phyloP scores from a whole-genome alignment of 2,329 filamentous ascomycete genomes.

The Calycina marina region DNA sequence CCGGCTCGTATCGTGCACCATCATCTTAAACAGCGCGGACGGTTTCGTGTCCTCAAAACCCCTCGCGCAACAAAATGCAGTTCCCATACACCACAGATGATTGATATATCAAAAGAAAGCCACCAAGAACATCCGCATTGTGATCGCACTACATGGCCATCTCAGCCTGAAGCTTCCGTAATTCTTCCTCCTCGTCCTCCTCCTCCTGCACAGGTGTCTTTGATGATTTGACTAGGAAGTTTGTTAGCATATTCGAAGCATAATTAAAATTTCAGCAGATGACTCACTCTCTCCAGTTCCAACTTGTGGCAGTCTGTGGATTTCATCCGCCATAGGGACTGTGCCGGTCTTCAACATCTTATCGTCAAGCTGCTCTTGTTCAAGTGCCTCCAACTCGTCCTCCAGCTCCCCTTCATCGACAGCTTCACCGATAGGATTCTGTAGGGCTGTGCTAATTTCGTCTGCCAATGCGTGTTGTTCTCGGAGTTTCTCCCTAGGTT shows the following conservation, averaged over 20 bases:
- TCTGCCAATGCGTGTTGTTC: constrained; percentile 89
- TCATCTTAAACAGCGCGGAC: constrained; percentile 1
- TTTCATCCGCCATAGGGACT: constrained; percentile 65
- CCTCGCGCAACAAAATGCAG: constrained; percentile 14
- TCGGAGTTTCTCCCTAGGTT: constrained; percentile 65
- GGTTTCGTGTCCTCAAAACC: constrained; percentile 8
- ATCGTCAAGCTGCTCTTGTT: constrained; percentile 87
- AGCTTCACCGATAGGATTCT: constrained; percentile 48
- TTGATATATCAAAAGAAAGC: constrained; percentile 10
- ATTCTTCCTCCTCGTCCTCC: constrained; percentile 91
- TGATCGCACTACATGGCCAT: constrained; percentile 66
- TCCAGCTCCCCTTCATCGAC: constrained; percentile 81
- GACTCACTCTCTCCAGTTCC: constrained; percentile 63
- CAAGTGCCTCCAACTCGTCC: constrained; percentile 68
- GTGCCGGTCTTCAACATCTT: constrained; percentile 83
- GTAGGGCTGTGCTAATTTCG: constrained; percentile 81
- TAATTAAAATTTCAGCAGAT: too few species aligned
- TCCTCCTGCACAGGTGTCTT: constrained; percentile 45
- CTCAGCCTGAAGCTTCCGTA: constrained; percentile 84
- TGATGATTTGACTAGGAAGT: constrained; percentile 32
- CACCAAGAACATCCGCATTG: constrained; percentile 6
- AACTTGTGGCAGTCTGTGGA: constrained; percentile 63
- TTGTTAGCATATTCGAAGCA: too few species aligned
- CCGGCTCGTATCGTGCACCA: constrained; percentile 11
- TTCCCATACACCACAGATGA: constrained; percentile 13